Evolutionary conservation across 306 rosid genomes (phyloP), one percentile per base, ranked within the genome.

Genomic region (Cicer bijugum): DNA sequence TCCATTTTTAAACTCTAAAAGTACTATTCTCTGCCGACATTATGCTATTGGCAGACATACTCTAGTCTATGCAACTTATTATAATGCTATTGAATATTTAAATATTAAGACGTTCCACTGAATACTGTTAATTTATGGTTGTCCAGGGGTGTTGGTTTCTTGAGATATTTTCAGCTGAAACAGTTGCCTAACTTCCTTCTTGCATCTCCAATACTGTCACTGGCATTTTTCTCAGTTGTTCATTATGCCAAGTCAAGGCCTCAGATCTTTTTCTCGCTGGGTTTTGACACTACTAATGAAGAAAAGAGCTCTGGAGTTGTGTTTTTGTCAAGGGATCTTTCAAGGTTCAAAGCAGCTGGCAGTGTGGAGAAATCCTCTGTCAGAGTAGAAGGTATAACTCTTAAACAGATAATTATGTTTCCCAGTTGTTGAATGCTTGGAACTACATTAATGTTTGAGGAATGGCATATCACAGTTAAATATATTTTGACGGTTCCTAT

Each of bases 81-180:
- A 12, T 14, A 56, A 48, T 16, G 51, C 35, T 28, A 3, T 28
- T 28, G 45, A 64, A 74, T 44, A 28, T 67, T 69, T 69, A 53
- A 63, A 62, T 52, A 38, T 60, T 69, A 20, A 59, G 42, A 51
- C 67, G 12, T 77, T 63, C 35, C 15, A 53, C 12, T 77, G 82
- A 67, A 38, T 8, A 9, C 68, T 77, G 51, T 71, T 80, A 59
- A 40, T 42, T 77, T 80, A 71, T 78, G 59, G 65, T 74, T 53
- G 78, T 84, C 69, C 91, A 94, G 97, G 98, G 90, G 87, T 64
- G 96, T 87, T 46, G 98, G 97, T 81, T 94, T 94, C 91, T 84
- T 89, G 89, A 89, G 70, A 80, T 88, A 88, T 75, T 94, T 91
- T 80, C 97, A 78, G 82, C 75, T 94, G 67, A 87, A 91, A 74